phyloP scores from a whole-genome alignment of 2,329 filamentous ascomycete species.

The Pseudogymnoascus sp. region DNA sequence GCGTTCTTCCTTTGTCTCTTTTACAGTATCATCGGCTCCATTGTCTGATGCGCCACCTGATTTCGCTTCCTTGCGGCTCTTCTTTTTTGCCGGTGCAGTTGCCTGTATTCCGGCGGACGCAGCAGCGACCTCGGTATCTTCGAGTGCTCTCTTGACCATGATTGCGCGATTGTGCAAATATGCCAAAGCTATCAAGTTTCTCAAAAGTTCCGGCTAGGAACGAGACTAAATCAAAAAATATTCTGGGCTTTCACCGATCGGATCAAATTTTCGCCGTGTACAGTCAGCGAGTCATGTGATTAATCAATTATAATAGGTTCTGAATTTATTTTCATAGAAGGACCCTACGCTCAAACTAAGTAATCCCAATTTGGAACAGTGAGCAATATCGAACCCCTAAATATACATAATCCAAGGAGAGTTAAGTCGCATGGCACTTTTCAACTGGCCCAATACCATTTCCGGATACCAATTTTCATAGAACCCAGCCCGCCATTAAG shows the following conservation, averaged over 20 bases:
- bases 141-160: slow-evolving; percentile 27
- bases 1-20: slow-evolving; percentile 29
- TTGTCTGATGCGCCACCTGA: slow-evolving; percentile 23
- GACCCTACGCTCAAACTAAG: slow-evolving; percentile 6
- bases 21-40: slow-evolving; percentile 20
- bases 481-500: slow-evolving; percentile 6
- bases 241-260: slow-evolving; percentile 4
- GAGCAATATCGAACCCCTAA: slow-evolving; percentile 8
- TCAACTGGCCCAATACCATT: not conserved
- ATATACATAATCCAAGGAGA: slow-evolving; percentile 5
- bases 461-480: slow-evolving; percentile 2
- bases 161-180: slow-evolving; percentile 10
- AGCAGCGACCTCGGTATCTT: slow-evolving; percentile 21
- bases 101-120: slow-evolving; percentile 9
- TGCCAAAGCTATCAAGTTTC: slow-evolving; percentile 7
- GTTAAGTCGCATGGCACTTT: slow-evolving; percentile 1
- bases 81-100: slow-evolving; percentile 18
- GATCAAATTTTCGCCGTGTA: slow-evolving; percentile 8
- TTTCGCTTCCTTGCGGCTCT: slow-evolving; percentile 22
- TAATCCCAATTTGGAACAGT: slow-evolving; percentile 5
- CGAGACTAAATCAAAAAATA: slow-evolving; percentile 6
- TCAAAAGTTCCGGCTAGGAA: not conserved
- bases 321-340: slow-evolving; percentile 5
- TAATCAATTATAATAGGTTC: not conserved
- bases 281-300: slow-evolving; percentile 5